Evolutionary conservation across 257 asterid genomes (phyloP).

Genomic region (Fraxinus anomala): DNA sequence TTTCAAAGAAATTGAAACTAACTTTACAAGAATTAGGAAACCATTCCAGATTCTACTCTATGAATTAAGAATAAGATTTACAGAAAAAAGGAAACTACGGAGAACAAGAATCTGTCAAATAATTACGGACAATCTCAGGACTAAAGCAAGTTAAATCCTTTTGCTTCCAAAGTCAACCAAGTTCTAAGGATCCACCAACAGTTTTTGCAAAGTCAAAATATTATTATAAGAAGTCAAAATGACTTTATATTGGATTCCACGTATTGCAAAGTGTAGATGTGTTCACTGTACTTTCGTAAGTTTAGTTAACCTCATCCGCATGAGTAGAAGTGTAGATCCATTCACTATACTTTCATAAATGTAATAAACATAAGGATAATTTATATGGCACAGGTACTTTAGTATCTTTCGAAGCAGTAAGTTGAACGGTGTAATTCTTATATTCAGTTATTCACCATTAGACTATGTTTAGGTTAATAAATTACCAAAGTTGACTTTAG

Average conservation of each 20-base stretch:
- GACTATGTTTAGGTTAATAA: slow-evolving; percentile 1
- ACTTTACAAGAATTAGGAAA: background rate
- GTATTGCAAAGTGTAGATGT: background rate
- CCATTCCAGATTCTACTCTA: background rate
- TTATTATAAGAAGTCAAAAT: background rate
- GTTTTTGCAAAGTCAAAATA: background rate
- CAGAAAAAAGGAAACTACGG: background rate
- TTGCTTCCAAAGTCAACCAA: background rate
- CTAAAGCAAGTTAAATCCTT: background rate
- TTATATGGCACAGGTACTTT: background rate
- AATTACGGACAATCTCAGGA: background rate
- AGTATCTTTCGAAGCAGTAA: slow-evolving; percentile 8
- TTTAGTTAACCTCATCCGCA: background rate
- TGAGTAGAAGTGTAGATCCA: background rate
- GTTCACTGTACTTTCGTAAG: background rate
- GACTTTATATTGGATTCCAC: background rate
- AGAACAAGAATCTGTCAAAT: background rate
- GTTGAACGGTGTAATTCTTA: slow-evolving; percentile 2
- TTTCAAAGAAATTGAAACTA: background rate
- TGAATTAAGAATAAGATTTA: background rate
- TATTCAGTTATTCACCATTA: slow-evolving; percentile 3
- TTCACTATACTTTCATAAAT: too few species aligned
- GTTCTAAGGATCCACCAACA: background rate
- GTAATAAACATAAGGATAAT: background rate
- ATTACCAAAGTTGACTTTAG: slow-evolving; percentile 3